These are phyloP conservation scores for Pythium phragmitis DNA, from an alignment of 352 stramenopile species.

Conservation along the genomic window DNA sequence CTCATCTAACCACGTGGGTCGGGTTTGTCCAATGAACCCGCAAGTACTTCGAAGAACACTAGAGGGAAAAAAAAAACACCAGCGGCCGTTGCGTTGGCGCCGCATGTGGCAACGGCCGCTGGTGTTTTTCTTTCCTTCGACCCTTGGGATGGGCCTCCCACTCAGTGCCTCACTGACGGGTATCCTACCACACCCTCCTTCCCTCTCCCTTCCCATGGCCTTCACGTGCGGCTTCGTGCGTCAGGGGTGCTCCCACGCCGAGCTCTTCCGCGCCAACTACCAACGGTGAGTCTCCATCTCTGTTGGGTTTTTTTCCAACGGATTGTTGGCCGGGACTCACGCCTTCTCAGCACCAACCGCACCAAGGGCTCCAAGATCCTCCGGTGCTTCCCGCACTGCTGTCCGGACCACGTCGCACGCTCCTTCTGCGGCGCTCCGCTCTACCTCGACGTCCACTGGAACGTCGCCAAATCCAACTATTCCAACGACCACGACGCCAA, in stretches of 20 bases:
- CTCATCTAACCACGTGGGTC: too few relatives aligned
- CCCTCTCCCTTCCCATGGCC: too few relatives aligned
- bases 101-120: too few relatives aligned
- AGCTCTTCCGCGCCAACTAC: conserved; percentile 17
- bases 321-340: neutral
- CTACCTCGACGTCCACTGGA: conserved; percentile 33
- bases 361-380: conserved; percentile 43
- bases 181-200: neutral
- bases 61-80: too few relatives aligned
- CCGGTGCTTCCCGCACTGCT: conserved; percentile 68
- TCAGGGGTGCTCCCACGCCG: conserved; percentile 1
- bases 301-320: neutral
- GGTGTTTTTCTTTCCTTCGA: too few relatives aligned
- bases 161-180: neutral
- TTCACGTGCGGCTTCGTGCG: conserved; percentile 17
- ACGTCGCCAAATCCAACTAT: neutral
- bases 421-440: conserved; percentile 60
- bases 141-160: too few relatives aligned
- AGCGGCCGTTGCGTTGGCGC: too few relatives aligned
- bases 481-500: neutral
- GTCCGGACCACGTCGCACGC: conserved; percentile 48
- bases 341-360: conserved; percentile 12
- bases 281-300: conserved; percentile 3
- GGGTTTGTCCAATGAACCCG: too few relatives aligned
- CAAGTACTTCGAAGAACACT: too few relatives aligned